A percentile compares a stretch with the other conserved stretches of the same genome.
phyloP scores from a whole-genome alignment of 257 asterid species.

The Phtheirospermum japonicum region DNA sequence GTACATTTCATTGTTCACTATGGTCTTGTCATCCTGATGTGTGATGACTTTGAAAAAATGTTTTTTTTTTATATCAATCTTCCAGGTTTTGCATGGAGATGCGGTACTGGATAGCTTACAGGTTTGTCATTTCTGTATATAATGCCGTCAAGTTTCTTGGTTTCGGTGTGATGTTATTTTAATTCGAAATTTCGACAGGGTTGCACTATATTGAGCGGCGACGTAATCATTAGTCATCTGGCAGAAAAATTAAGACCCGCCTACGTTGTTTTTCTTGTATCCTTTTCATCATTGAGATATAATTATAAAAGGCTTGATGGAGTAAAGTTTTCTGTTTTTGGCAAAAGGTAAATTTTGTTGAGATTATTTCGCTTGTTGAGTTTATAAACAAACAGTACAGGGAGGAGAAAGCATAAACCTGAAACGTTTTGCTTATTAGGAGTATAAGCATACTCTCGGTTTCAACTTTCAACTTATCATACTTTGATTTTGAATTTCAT shows the following conservation, averaged over 20 bases:
- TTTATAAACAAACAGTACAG: neutral
- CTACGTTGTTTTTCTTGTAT: slow-evolving; percentile 90
- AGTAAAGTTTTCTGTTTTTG: neutral
- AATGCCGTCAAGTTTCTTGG: slow-evolving; percentile 22
- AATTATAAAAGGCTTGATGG: neutral
- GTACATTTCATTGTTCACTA: neutral
- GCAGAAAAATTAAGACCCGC: slow-evolving; percentile 80
- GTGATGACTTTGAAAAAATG: slow-evolving; percentile 21
- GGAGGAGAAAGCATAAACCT: neutral
- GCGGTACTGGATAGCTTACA: slow-evolving; percentile 82
- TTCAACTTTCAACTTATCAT: no score
- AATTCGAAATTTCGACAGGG: slow-evolving; percentile 49
- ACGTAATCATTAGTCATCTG: slow-evolving; percentile 78
- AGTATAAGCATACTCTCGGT: neutral
- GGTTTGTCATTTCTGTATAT: slow-evolving; percentile 49
- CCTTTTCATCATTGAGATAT: slow-evolving; percentile 37
- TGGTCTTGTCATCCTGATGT: slow-evolving; percentile 14
- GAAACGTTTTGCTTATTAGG: slow-evolving; percentile 1
- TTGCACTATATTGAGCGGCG: slow-evolving; percentile 96
- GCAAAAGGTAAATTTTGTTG: neutral
- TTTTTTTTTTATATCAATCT: neutral
- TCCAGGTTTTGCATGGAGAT: slow-evolving; percentile 94
- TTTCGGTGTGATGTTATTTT: slow-evolving; percentile 13
- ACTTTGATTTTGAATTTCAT: no score
- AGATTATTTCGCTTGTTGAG: neutral